Evolutionary conservation across 108 stramenopile genomes (phyloP).

Genomic region (Fistulifera solaris): DNA sequence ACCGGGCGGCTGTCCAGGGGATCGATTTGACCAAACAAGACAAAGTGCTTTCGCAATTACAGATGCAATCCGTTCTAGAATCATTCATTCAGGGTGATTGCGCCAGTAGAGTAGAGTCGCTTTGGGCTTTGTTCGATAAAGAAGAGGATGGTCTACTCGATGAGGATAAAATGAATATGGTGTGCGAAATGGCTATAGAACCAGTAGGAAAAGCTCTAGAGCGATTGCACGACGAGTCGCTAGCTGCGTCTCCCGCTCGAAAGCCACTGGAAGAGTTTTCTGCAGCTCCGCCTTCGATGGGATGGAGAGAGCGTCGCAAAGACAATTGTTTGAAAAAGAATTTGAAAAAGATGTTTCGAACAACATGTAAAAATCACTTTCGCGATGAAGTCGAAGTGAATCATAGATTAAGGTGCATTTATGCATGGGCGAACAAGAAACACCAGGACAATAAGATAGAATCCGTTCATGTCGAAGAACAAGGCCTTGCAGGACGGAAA

Average conservation of each 20-base stretch:
- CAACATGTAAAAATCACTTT: constrained; percentile 50
- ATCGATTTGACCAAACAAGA: constrained; percentile 6
- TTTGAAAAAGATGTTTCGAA: constrained; percentile 42
- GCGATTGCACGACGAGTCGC: constrained; percentile 23
- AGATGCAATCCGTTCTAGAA: constrained; percentile 29
- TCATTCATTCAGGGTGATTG: constrained; percentile 33
- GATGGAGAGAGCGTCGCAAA: constrained; percentile 51
- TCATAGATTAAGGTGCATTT: constrained; percentile 80
- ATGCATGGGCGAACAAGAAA: constrained; percentile 84
- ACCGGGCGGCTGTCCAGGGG: constrained; percentile 61
- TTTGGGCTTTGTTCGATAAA: constrained; percentile 70
- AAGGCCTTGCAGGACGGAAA: constrained; percentile 47
- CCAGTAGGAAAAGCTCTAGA: constrained; percentile 47
- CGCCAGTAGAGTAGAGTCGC: constrained; percentile 42
- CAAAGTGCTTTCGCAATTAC: constrained; percentile 14
- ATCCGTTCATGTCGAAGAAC: constrained; percentile 59
- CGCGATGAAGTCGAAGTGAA: constrained; percentile 76
- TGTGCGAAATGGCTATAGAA: constrained; percentile 42
- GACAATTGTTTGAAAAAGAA: constrained; percentile 44
- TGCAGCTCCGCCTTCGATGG: constrained; percentile 1
- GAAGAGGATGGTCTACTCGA: constrained; percentile 78
- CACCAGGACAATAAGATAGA: constrained; percentile 77
- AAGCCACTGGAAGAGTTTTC: background rate
- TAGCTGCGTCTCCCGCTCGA: constrained; percentile 16
- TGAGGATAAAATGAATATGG: constrained; percentile 72